Conservation (phyloP, 1,284 basidiomycete genomes). For the Heterobasidion occidentale region DNA sequence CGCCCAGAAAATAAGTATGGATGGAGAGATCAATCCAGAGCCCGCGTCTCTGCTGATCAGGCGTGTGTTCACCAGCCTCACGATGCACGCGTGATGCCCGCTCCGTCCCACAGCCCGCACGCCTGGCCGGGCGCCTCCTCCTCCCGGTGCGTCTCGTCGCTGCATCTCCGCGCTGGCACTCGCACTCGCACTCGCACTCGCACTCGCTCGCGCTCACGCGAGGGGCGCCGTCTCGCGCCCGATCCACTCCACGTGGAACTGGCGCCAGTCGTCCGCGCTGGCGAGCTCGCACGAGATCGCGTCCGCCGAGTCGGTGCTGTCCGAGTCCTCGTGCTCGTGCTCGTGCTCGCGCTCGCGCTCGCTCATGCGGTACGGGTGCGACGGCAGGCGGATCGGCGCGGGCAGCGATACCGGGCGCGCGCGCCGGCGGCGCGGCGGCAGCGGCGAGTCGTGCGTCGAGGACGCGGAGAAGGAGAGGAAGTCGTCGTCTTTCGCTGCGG, state of each 20-base stretch:
- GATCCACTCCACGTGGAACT: not conserved
- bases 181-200: not conserved
- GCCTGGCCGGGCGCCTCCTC: no score
- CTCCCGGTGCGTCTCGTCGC: not conserved
- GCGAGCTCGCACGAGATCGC: no score
- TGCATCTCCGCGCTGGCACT: not conserved
- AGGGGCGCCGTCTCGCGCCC: not conserved
- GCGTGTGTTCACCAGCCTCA: no score
- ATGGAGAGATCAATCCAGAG: no score
- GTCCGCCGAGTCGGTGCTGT: not conserved
- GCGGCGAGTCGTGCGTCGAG: constrained; percentile 14
- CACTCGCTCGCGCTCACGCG: not conserved
- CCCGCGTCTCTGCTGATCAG: no score
- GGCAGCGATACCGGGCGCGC: not conserved
- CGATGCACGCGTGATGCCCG: no score
- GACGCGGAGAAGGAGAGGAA: constrained; percentile 33
- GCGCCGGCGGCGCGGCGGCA: not conserved
- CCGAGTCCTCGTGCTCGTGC: not conserved
- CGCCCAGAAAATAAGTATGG: no score
- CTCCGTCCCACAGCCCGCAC: no score
- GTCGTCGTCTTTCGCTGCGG: constrained; percentile 11
- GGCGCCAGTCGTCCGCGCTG: not conserved
- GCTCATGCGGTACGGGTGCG: not conserved
- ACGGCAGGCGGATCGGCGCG: not conserved
- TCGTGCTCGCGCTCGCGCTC: not conserved